Evolutionary conservation across 2,329 filamentous ascomycete genomes (phyloP).

Genomic region (Chaetomiaceae sp.): DNA sequence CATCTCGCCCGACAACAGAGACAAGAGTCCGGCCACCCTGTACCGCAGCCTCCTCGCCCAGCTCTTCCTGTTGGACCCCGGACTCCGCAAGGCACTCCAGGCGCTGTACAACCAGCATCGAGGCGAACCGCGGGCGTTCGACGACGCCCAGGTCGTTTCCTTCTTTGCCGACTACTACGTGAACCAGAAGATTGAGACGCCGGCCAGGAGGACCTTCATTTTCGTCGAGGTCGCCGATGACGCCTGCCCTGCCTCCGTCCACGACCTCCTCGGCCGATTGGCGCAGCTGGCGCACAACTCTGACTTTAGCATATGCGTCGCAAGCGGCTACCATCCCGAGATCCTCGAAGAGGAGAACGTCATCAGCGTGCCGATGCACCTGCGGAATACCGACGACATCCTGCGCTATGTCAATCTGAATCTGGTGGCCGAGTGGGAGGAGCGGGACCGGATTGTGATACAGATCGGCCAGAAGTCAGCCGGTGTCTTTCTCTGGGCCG

Average conservation of each 20-base stretch:
- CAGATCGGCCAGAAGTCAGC: slow-evolving; percentile 28
- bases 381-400: slow-evolving; percentile 33
- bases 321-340: slow-evolving; percentile 26
- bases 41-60: slow-evolving; percentile 31
- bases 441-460: slow-evolving; percentile 28
- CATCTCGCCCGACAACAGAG: slow-evolving; percentile 18
- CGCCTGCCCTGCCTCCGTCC: slow-evolving; percentile 25
- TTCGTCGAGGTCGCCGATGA: slow-evolving; percentile 32
- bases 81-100: slow-evolving; percentile 28
- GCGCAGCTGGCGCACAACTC: slow-evolving; percentile 31
- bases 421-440: slow-evolving; percentile 32
- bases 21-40: slow-evolving; percentile 23
- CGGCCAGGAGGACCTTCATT: slow-evolving; percentile 29
- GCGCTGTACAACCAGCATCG: slow-evolving; percentile 18
- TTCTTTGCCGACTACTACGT: slow-evolving; percentile 34
- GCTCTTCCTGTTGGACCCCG: slow-evolving; percentile 30
- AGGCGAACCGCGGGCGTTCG: slow-evolving; percentile 16
- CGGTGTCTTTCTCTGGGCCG: slow-evolving; percentile 35
- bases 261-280: slow-evolving; percentile 29
- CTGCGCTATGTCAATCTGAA: slow-evolving; percentile 31
- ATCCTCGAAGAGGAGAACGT: slow-evolving; percentile 24
- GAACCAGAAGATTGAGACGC: slow-evolving; percentile 26
- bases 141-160: slow-evolving; percentile 29
- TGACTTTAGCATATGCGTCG: slow-evolving; percentile 33
- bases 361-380: slow-evolving; percentile 29